These are phyloP conservation scores for Obelidium mucronatum DNA, from an alignment of 192 early-diverging fungal species.

Conservation along the genomic window DNA sequence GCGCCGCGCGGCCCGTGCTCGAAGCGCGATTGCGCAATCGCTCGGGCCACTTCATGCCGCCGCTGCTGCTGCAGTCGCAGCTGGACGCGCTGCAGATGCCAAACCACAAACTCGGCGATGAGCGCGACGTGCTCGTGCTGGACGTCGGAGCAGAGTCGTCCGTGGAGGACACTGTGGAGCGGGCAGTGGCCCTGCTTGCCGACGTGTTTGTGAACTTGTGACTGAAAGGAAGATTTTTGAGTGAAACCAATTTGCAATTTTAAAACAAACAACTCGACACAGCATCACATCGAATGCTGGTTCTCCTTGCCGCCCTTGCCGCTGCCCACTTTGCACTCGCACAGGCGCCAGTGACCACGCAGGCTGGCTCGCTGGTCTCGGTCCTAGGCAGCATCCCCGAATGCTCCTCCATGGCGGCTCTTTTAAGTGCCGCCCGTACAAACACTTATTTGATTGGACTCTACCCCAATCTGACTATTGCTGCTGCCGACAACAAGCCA, in stretches of 20 bases:
- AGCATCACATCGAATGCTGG: too few relatives aligned
- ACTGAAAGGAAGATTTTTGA: too few relatives aligned
- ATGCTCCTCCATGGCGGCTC: background rate
- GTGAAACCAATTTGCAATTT: too few relatives aligned
- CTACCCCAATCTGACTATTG: slow-evolving; percentile 7
- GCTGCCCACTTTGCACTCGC: background rate
- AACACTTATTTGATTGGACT: slow-evolving; percentile 8
- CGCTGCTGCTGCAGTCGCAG: slow-evolving; percentile 12
- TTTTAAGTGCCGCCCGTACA: background rate
- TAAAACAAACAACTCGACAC: too few relatives aligned
- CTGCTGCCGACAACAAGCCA: background rate
- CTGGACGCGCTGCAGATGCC: slow-evolving; percentile 14
- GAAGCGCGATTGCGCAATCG: background rate
- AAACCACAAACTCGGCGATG: background rate
- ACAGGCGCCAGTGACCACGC: background rate
- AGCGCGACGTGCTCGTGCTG: background rate
- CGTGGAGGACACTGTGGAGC: background rate
- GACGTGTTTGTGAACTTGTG: too few relatives aligned
- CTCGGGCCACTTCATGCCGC: slow-evolving; percentile 8
- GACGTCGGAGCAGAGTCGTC: background rate
- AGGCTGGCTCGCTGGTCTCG: background rate
- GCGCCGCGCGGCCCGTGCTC: background rate
- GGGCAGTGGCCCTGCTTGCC: background rate
- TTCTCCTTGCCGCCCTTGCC: background rate
- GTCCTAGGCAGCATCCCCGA: slow-evolving; percentile 3